phyloP scores from a whole-genome alignment of 1,284 basidiomycete species.

The Sanghuangporus weigelae region DNA sequence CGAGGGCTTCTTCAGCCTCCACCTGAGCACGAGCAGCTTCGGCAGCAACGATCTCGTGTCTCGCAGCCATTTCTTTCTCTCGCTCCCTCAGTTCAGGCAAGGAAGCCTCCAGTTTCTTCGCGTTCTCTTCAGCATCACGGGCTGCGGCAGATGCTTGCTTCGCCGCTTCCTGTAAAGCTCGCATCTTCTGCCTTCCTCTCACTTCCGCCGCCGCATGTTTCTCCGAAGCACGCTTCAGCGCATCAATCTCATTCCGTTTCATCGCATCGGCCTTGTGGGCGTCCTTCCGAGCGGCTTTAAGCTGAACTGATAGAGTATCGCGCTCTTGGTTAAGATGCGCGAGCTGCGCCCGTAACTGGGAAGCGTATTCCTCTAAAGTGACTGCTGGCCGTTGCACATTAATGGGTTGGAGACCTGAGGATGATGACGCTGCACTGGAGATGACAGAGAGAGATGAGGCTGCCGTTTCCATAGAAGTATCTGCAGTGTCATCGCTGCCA shows the following conservation, averaged over 20 bases:
- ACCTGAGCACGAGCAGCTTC: constrained; percentile 28
- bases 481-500: not conserved
- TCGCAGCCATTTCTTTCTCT: constrained; percentile 41
- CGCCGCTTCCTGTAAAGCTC: constrained; percentile 71
- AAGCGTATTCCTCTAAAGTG: constrained; percentile 54
- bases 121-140: constrained; percentile 48
- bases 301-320: constrained; percentile 48
- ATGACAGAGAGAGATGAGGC: constrained; percentile 6
- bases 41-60: constrained; percentile 36
- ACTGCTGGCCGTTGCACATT: constrained; percentile 27
- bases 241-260: constrained; percentile 70
- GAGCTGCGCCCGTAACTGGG: constrained; percentile 56
- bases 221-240: constrained; percentile 66
- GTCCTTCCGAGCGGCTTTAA: constrained; percentile 67
- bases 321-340: constrained; percentile 52
- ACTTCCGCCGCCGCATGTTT: constrained; percentile 60
- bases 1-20: constrained; percentile 34
- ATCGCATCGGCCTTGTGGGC: constrained; percentile 70
- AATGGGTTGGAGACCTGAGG: constrained; percentile 25
- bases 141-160: constrained; percentile 60
- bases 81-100: constrained; percentile 43
- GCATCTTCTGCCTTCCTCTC: constrained; percentile 66
- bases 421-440: constrained; percentile 1
- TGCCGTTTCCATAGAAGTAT: constrained; percentile 8
- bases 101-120: constrained; percentile 44